phyloP scores from a whole-genome alignment of 2,329 filamentous ascomycete species.

The Talaromyces verruculosus region DNA sequence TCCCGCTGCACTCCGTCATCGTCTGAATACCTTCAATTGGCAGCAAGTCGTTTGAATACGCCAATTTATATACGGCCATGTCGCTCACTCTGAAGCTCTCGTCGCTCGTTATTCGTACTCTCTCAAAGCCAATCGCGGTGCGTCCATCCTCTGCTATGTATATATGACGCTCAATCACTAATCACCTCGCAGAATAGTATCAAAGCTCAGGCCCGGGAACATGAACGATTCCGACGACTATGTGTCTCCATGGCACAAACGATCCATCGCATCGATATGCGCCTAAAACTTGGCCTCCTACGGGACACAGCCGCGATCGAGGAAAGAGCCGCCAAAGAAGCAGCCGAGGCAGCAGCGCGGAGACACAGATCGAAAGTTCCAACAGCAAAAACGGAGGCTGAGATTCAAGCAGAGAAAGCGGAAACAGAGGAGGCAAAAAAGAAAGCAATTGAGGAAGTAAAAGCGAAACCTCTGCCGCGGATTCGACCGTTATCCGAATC shows the following conservation, averaged over 20 bases:
- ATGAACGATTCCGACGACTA: constrained; percentile 63
- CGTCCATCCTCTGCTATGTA: constrained; percentile 24
- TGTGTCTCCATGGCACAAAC: constrained; percentile 64
- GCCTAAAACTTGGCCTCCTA: constrained; percentile 63
- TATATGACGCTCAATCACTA: constrained; percentile 23
- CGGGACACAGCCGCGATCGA: constrained; percentile 59
- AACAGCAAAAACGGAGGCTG: constrained; percentile 63
- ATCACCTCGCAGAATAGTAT: constrained; percentile 59
- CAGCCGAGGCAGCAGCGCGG: constrained; percentile 56
- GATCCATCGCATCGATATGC: constrained; percentile 67
- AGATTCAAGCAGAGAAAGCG: constrained; percentile 56
- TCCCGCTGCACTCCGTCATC: constrained; percentile 62
- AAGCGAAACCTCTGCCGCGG: constrained; percentile 50
- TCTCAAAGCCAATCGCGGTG: constrained; percentile 69
- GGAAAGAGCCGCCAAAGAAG: constrained; percentile 48
- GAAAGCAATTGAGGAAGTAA: constrained; percentile 48
- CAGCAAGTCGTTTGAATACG: not conserved
- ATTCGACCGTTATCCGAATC: constrained; percentile 66
- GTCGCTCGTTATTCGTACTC: constrained; percentile 63
- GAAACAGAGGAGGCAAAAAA: constrained; percentile 35
- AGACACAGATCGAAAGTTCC: constrained; percentile 54
- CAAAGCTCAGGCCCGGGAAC: constrained; percentile 66
- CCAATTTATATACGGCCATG: constrained; percentile 42
- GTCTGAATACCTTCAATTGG: constrained; percentile 49
- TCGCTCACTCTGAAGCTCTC: constrained; percentile 66